Base-by-base conservation (phyloP, 129 eudicot genomes). In the Sambucus nigra region DNA sequence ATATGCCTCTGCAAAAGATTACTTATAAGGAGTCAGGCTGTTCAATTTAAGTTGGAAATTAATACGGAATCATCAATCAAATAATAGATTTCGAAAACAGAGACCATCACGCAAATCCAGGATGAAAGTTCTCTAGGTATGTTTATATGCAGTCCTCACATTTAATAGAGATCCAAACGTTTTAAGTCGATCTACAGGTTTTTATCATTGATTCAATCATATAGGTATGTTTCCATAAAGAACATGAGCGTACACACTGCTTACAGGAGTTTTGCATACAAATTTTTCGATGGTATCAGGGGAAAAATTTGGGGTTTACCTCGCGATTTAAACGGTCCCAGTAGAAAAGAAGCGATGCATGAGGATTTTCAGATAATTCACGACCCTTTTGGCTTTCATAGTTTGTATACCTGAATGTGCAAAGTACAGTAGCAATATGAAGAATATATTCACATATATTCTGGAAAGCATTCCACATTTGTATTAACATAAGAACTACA, bases 321-420 rank as follows among this genome's bases (percentile, higher is more conserved):
- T 77, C 80, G 48, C 99, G 94, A 53, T 86, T 92, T 67, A 92
- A 79, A 53, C 77, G 75, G 68, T 80, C 87, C 96, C 96, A 86
- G 60, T 72, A 79, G 66, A 92, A 92, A 24, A 92, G 78, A 44
- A 92, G 83, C 13, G 99, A 76, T 51, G 96, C 99, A 31, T 64
- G 59, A 63, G 85, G 76, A 75, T 92, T 92, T 66, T 80, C 92
- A 51, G 92, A 75, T 71, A 92, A 29, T 60, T 92, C 82, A 63
- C 60, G 71, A 45, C 91, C 96, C 75, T 92, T 92, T 66, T 55
- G 81, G 77, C 99, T 92, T 66, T 59, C 94, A 64, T 86, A 86
- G 61, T 92, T 92, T 16, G 99, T 82, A 74, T 76, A 86, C 96
- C 99, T 92, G 74, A 49, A 57, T 29, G 59, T 25, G 32, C 6